phyloP scores from a whole-genome alignment of 768 basidiomycete species.

The Clitopilus passeckerianus region DNA sequence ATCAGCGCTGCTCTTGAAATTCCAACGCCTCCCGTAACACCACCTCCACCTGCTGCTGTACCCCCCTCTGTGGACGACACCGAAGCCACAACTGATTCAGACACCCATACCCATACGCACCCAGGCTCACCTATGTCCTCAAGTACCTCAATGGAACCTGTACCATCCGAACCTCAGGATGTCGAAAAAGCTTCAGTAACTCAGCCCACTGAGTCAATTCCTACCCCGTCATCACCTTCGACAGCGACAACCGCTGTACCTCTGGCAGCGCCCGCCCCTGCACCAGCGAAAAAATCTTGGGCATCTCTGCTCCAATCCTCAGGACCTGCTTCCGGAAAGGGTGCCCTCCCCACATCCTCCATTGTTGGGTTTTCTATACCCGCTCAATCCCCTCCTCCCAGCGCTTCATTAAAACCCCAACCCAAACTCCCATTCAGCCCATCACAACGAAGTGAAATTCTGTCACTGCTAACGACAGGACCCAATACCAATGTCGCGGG shows the following conservation, averaged over 20 bases:
- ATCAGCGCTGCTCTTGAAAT: slow-evolving; percentile 49
- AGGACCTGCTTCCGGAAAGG: slow-evolving; percentile 26
- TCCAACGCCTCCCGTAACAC: slow-evolving; percentile 46
- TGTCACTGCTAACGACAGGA: slow-evolving; percentile 45
- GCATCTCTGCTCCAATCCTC: slow-evolving; percentile 62
- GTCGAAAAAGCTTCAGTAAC: slow-evolving; percentile 7
- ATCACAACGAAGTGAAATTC: slow-evolving; percentile 42
- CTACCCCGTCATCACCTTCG: slow-evolving; percentile 2
- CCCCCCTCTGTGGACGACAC: slow-evolving; percentile 1
- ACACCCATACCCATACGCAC: not conserved
- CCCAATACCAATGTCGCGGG: slow-evolving; percentile 1
- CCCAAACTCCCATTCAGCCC: slow-evolving; percentile 23
- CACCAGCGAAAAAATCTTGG: slow-evolving; percentile 63
- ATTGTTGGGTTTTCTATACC: slow-evolving; percentile 74
- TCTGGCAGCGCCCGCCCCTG: slow-evolving; percentile 22
- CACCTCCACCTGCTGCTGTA: slow-evolving; percentile 10
- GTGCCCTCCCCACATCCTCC: slow-evolving; percentile 61
- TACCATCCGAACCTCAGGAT: slow-evolving; percentile 8
- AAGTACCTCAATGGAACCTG: slow-evolving; percentile 5
- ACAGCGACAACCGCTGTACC: slow-evolving; percentile 7
- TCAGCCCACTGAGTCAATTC: slow-evolving; percentile 2
- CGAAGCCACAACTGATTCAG: not conserved
- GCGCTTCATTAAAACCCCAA: slow-evolving; percentile 1
- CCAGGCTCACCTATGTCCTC: slow-evolving; percentile 8
- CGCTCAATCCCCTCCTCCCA: slow-evolving; percentile 28